These are phyloP conservation scores for Auriculariales sp. DNA, from an alignment of 768 basidiomycete species.

Conservation along the genomic window DNA sequence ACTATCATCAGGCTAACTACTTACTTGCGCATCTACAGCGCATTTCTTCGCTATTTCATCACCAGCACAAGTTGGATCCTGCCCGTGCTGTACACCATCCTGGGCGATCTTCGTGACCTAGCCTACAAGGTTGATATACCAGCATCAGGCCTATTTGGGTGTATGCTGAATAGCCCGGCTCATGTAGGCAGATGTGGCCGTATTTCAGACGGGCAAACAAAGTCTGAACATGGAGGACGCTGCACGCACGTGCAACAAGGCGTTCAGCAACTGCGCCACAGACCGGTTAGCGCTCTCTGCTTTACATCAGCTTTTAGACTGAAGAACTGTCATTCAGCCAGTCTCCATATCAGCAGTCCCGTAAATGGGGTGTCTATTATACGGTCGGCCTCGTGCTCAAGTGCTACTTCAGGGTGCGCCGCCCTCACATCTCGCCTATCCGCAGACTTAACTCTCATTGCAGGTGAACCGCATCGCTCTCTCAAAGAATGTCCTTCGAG, in stretches of 20 bases:
- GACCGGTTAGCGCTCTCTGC: conserved; percentile 40
- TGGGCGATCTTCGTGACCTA: conserved; percentile 70
- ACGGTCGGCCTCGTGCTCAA: conserved; percentile 84
- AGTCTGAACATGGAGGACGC: conserved; percentile 74
- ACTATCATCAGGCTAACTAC: neutral
- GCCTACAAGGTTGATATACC: conserved; percentile 55
- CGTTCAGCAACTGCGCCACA: conserved; percentile 78
- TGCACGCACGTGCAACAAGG: conserved; percentile 74
- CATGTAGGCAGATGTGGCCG: conserved; percentile 18
- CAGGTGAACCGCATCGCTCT: conserved; percentile 86
- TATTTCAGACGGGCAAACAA: conserved; percentile 30
- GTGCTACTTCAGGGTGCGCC: conserved; percentile 79
- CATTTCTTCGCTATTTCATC: conserved; percentile 68
- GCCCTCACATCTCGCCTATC: neutral
- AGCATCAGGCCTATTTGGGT: neutral
- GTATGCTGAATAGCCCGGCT: conserved; percentile 8
- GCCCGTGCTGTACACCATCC: conserved; percentile 64
- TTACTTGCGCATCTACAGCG: conserved; percentile 19
- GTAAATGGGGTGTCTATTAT: conserved; percentile 89
- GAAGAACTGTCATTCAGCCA: conserved; percentile 23
- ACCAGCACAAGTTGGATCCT: conserved; percentile 78
- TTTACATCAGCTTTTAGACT: neutral
- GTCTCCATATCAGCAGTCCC: conserved; percentile 55
- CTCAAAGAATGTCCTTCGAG: conserved; percentile 82
- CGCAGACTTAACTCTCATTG: neutral